These are phyloP conservation scores for Pseudogymnoascus sp. DNA, from an alignment of 2,329 filamentous ascomycete genomes.

Conservation along the genomic window DNA sequence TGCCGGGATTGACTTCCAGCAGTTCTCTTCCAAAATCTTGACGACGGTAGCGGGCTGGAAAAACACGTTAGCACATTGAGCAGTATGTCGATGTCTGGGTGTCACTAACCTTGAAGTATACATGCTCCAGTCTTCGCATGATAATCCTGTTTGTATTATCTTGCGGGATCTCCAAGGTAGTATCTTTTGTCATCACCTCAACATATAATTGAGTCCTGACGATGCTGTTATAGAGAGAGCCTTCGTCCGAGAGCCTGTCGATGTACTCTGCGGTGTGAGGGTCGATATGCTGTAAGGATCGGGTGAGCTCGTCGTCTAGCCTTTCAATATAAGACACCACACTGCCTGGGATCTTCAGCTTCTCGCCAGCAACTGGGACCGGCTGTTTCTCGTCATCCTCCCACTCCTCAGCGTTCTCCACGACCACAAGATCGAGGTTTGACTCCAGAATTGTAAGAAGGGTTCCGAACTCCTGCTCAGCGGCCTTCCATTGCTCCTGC, in stretches of 20 bases:
- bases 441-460: slow-evolving; percentile 74
- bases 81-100: slow-evolving; percentile 9
- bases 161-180: slow-evolving; percentile 66
- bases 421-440: slow-evolving; percentile 74
- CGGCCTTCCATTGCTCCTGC: slow-evolving; percentile 93
- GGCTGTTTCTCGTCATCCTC: slow-evolving; percentile 97
- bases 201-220: slow-evolving; percentile 84
- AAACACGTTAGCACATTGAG: slow-evolving; percentile 22
- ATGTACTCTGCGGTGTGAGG: slow-evolving; percentile 99
- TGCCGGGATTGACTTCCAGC: slow-evolving; percentile 73
- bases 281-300: slow-evolving; percentile 95
- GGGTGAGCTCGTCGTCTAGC: slow-evolving; percentile 92
- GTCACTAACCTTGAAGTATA: slow-evolving; percentile 83
- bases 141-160: slow-evolving; percentile 88
- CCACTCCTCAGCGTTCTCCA: slow-evolving; percentile 95
- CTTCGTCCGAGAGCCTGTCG: slow-evolving; percentile 87
- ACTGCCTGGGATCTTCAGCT: slow-evolving; percentile 87
- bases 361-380: slow-evolving; percentile 63
- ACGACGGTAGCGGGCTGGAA: slow-evolving; percentile 77
- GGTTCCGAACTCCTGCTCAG: slow-evolving; percentile 75
- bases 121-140: slow-evolving; percentile 89
- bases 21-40: slow-evolving; percentile 87
- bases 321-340: slow-evolving; percentile 91
- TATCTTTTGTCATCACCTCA: slow-evolving; percentile 67
- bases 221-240: slow-evolving; percentile 83